phyloP scores from a whole-genome alignment of 805 yeast genomes.

The Metschnikowia kofuensis region DNA sequence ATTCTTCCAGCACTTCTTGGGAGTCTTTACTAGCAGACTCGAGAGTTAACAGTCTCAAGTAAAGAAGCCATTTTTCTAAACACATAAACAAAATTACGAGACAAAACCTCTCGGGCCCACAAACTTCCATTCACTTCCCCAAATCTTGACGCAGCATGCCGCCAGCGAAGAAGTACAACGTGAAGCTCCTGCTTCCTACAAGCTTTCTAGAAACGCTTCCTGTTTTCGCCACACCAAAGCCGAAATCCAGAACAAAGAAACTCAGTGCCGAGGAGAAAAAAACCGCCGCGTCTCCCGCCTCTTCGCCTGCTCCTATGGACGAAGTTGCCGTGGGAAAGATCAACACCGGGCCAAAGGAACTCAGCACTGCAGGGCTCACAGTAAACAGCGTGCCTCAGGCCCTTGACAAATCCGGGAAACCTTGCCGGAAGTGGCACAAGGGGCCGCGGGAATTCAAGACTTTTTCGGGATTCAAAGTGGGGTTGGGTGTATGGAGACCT shows the following conservation, averaged over 20 bases:
- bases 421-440: constrained; percentile 34
- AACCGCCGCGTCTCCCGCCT: constrained; percentile 15
- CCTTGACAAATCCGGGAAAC: constrained; percentile 37
- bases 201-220: constrained; percentile 34
- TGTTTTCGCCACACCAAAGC: constrained; percentile 24
- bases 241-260: constrained; percentile 33
- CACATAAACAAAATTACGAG: too few relatives aligned
- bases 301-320: constrained; percentile 25
- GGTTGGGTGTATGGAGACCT: constrained; percentile 18
- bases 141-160: constrained; percentile 24
- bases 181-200: constrained; percentile 31
- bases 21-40: too few relatives aligned
- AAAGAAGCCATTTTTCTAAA: too few relatives aligned
- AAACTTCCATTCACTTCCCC: background rate
- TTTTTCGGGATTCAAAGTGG: constrained; percentile 41
- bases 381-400: constrained; percentile 31
- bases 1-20: too few relatives aligned
- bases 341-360: constrained; percentile 39
- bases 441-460: constrained; percentile 37
- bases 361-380: constrained; percentile 40
- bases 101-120: too few relatives aligned
- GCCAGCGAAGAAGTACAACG: constrained; percentile 33
- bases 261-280: constrained; percentile 30
- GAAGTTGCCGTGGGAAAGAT: constrained; percentile 23
- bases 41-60: too few relatives aligned